Conservation (phyloP, 257 asterid genomes). For the Plantago ovata region DNA sequence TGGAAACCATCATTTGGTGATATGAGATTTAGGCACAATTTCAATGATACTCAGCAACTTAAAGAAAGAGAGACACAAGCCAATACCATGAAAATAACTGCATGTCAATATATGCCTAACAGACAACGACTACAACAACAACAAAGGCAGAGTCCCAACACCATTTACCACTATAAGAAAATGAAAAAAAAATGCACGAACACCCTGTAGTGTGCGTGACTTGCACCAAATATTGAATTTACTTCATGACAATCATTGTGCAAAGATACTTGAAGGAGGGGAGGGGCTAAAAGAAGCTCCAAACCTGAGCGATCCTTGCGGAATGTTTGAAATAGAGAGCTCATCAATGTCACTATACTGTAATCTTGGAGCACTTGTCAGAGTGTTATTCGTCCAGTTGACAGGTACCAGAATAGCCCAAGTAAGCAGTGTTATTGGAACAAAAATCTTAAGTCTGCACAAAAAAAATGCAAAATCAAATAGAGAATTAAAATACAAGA, state of each 20-base stretch:
- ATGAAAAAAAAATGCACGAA: no score
- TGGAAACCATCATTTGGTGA: background rate
- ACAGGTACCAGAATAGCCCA: constrained; percentile 86
- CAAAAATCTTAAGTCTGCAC: constrained; percentile 86
- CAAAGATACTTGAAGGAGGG: background rate
- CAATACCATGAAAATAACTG: no score
- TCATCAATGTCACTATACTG: constrained; percentile 66
- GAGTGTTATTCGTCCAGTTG: constrained; percentile 85
- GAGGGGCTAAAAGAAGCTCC: constrained; percentile 11
- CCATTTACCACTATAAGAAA: no score
- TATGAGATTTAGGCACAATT: no score
- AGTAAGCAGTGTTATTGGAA: constrained; percentile 71
- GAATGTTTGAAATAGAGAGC: constrained; percentile 92
- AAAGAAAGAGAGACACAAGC: no score
- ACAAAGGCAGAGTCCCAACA: no score
- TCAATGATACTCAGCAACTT: no score
- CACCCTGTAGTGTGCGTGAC: no score
- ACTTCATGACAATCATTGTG: no score
- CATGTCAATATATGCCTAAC: no score
- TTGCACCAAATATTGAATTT: no score
- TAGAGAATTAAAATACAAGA: background rate
- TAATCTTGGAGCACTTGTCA: constrained; percentile 30
- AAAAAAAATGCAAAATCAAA: constrained; percentile 18
- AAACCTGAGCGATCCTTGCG: constrained; percentile 68
- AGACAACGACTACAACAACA: no score